A percentile compares a stretch with the other conserved stretches of the same genome.
These are phyloP conservation scores for Sarocladiaceae sp. DNA, from an alignment of 2,329 filamentous ascomycete species.

Conservation along the genomic window DNA sequence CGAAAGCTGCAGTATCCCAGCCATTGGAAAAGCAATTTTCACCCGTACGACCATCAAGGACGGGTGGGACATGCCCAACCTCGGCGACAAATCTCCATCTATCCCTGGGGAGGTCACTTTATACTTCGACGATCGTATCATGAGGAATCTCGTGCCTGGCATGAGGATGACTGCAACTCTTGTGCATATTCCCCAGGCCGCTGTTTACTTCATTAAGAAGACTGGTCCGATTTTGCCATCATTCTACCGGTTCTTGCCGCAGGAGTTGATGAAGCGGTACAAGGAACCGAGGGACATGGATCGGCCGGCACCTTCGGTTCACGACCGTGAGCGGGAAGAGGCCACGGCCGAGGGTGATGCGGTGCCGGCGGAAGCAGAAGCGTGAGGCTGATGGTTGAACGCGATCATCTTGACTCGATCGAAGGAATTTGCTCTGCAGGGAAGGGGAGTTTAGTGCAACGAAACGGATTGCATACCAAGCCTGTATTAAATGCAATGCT, in stretches of 20 bases:
- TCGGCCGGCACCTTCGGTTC: slow-evolving; percentile 29
- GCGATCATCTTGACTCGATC: too few species aligned
- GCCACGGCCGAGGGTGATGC: background rate
- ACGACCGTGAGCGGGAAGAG: background rate
- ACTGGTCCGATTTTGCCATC: slow-evolving; percentile 51
- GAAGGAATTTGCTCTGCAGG: too few species aligned
- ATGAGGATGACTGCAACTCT: slow-evolving; percentile 57
- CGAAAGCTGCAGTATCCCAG: slow-evolving; percentile 27
- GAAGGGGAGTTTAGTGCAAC: too few species aligned
- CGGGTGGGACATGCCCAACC: slow-evolving; percentile 35
- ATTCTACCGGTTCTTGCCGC: slow-evolving; percentile 62
- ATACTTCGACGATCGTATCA: slow-evolving; percentile 17
- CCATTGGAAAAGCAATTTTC: slow-evolving; percentile 42
- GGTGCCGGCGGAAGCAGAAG: background rate
- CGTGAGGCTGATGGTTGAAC: too few species aligned
- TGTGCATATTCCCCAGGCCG: slow-evolving; percentile 52
- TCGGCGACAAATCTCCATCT: background rate
- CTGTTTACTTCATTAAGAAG: slow-evolving; percentile 60
- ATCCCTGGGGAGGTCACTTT: background rate
- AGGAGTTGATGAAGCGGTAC: slow-evolving; percentile 65
- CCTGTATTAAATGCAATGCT: background rate
- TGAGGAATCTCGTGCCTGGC: slow-evolving; percentile 54
- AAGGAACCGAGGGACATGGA: slow-evolving; percentile 48
- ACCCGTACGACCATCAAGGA: slow-evolving; percentile 43
- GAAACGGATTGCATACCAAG: too few species aligned